Percentiles rank a stretch among this genome's conserved stretches.
Evolutionary conservation across 805 yeast genomes (phyloP).

Genomic region (Candida dajiaensis): DNA sequence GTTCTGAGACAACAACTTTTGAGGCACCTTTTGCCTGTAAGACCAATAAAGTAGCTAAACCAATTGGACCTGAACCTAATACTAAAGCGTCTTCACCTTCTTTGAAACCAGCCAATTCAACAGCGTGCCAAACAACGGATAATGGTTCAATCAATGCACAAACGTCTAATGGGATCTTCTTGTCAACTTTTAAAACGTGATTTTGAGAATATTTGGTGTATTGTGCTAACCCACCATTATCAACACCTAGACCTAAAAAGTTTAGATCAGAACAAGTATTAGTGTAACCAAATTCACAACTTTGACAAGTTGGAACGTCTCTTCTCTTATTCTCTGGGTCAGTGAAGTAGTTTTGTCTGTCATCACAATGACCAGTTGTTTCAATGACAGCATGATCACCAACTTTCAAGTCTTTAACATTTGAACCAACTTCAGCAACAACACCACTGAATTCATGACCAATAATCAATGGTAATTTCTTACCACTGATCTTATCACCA

Average conservation of each 20-base stretch:
- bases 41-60: conserved; percentile 51
- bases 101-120: conserved; percentile 36
- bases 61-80: conserved; percentile 60
- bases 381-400: conserved; percentile 57
- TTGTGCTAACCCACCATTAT: conserved; percentile 43
- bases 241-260: conserved; percentile 45
- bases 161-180: conserved; percentile 40
- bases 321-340: conserved; percentile 21
- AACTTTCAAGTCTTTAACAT: conserved; percentile 41
- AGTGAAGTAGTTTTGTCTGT: conserved; percentile 27
- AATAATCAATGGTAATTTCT: conserved; percentile 49
- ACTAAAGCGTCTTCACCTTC: conserved; percentile 43
- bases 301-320: conserved; percentile 29
- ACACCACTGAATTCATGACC: conserved; percentile 61
- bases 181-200: conserved; percentile 35
- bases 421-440: conserved; percentile 45
- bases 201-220: conserved; percentile 33
- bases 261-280: conserved; percentile 40
- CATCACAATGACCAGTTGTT: conserved; percentile 39
- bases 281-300: conserved; percentile 38
- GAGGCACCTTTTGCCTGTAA: conserved; percentile 42
- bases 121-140: conserved; percentile 57
- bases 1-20: conserved; percentile 54
- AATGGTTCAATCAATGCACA: conserved; percentile 56
- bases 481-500: conserved; percentile 24